Base-by-base conservation (phyloP, 805 yeast species). In the Kregervanrija delftensis region DNA sequence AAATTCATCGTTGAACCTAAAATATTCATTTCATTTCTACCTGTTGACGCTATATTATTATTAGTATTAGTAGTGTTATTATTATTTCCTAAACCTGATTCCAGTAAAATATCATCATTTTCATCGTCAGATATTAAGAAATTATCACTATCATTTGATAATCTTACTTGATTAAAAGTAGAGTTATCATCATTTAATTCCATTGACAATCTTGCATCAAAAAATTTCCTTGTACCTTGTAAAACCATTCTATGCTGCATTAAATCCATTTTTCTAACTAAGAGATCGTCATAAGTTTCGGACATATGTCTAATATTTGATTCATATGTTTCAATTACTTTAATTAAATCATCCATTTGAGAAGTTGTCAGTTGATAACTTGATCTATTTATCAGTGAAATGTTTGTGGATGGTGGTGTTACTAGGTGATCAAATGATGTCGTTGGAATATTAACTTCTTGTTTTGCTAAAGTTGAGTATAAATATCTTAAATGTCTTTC, bases 401-500 rank as follows among this genome's bases (percentile, higher is more conserved):
- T 37, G 16, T 50, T 42, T 2, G 48, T 39, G 3, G 53, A 35
- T 1, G 64, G 56, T 4, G 53, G 48, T 12, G 42, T 38, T 9
- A 60, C 42, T 33, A 57, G 40, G 33, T 55, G 53, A 28, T 60
- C 67, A 42, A 52, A 61, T 0, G 57, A 54, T 8, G 57, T 52
- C 3, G 54, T 42, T 1, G 59, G 49, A 16, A 62, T 54, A 8
- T 32, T 42, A 39, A 79, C 72, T 11, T 67, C 67, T 52, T 76
- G 79, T 37, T 71, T 68, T 42, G 69, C 69, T 41, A 85, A 71
- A 40, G 79, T 71, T 1, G 65, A 56, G 49, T 72, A 71, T 54
- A 78, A 65, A 50, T 68, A 76, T 33, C 85, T 72, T 44, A 82
- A 74, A 63, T 91, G 98, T 49, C 97, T 81, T 63, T 89, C 87